phyloP scores from a whole-genome alignment of 768 basidiomycete species.

The Phlegmacium glaucopus region DNA sequence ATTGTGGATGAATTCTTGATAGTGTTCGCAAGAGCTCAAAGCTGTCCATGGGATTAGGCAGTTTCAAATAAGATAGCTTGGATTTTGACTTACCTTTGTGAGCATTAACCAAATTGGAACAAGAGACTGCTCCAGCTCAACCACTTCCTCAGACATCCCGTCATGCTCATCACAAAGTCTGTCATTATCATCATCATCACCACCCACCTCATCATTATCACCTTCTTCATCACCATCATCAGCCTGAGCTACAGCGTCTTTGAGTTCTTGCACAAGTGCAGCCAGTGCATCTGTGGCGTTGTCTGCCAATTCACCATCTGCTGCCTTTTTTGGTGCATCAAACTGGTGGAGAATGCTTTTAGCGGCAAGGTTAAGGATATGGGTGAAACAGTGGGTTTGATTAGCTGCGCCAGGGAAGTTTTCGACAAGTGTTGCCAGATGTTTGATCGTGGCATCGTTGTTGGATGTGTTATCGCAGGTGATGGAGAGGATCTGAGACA shows the following conservation, averaged over 20 bases:
- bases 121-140: constrained; percentile 3
- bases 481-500: too few species aligned
- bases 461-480: too few species aligned
- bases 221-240: neutral
- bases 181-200: constrained; percentile 20
- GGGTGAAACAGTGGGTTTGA: too few species aligned
- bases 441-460: too few species aligned
- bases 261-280: neutral
- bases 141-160: constrained; percentile 10
- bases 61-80: neutral
- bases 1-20: constrained; percentile 26
- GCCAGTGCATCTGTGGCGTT: too few species aligned
- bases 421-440: too few species aligned
- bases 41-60: constrained; percentile 2
- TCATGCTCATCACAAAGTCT: constrained; percentile 2
- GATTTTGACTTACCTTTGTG: too few species aligned
- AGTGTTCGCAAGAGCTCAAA: constrained; percentile 12
- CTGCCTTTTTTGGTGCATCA: too few species aligned
- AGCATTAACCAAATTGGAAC: neutral
- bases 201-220: constrained; percentile 6
- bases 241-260: neutral
- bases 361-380: too few species aligned
- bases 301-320: too few species aligned
- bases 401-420: too few species aligned
- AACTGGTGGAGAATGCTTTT: too few species aligned